Evolutionary conservation across 129 eudicot species (phyloP), one percentile per base, ranked within the genome.

Genomic region (Centrapalus pauciflorus): DNA sequence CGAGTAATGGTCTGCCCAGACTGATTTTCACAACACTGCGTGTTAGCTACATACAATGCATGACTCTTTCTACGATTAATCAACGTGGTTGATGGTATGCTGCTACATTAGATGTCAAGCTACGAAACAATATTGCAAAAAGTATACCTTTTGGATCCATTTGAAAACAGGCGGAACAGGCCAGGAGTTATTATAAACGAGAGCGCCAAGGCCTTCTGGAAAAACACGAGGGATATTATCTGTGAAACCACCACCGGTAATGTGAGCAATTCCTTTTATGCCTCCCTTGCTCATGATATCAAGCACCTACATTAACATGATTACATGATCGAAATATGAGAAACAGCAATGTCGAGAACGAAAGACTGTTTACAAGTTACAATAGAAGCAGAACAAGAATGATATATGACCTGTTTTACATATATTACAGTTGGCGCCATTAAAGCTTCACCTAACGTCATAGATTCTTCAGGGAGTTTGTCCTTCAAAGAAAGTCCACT

Each of bases 241-340:
- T 0, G 87, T 87, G 27, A 87, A 87, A 61, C 95, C 95, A 56
- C 95, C 95, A 6, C 95, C 95, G n/a, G 90, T 87, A 38, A 87
- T 79, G 58, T 87, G 90, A 49, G 95, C 95, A 26, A 87, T 83
- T 27, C 95, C 95, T 67, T 83, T 87, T 27, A 87, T 85, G 10
- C 95, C 90, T 40, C 90, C 95, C 55, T 66, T 81, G 81, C 85
- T 76, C 13, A 87, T 79, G 16, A 87, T 72, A 38, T 87, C 95
- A 28, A 87, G 95, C 57, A 87, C 95, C 95, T 87, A 30, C 7
- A 13, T 58, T 38, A 59, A n/a, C n/a, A n/a, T n/a, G n/a, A n/a
- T n/a, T n/a, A 41, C 49, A 14, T 37, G 7, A 34, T 0, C 19
- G 7, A 55, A 55, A 12, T 13, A 56, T 33, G 63, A 20, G 41